Evolutionary conservation across 257 asterid genomes (phyloP).

Genomic region (Capsicum rhomboideum): DNA sequence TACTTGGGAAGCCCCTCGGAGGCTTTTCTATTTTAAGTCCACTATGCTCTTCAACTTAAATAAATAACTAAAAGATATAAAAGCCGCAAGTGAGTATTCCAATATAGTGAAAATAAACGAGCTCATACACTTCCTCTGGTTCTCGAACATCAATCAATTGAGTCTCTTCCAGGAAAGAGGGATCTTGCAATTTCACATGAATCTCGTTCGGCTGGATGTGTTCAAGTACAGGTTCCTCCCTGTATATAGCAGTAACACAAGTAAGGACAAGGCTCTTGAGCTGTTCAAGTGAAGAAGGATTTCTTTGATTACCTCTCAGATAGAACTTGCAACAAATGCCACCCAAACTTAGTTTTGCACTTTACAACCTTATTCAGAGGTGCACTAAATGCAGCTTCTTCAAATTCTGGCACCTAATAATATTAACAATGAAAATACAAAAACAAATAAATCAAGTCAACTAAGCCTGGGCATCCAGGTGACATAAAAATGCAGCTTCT

Average conservation of each 20-base stretch:
- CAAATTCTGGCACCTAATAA: slow-evolving; percentile 90
- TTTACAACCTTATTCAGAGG: slow-evolving; percentile 57
- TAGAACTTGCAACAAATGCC: slow-evolving; percentile 93
- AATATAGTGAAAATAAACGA: background rate
- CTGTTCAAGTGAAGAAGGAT: background rate
- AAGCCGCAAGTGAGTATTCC: background rate
- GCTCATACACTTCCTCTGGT: slow-evolving; percentile 95
- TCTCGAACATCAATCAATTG: slow-evolving; percentile 96
- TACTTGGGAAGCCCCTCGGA: background rate
- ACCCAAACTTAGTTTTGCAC: slow-evolving; percentile 90
- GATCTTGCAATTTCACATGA: slow-evolving; percentile 78
- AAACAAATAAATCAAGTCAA: background rate
- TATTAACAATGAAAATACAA: slow-evolving; percentile 12
- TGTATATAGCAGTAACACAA: slow-evolving; percentile 22
- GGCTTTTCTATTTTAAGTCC: background rate
- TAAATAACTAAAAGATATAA: background rate
- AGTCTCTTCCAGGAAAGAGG: slow-evolving; percentile 67
- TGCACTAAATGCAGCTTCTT: slow-evolving; percentile 88
- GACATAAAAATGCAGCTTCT: background rate
- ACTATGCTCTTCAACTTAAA: background rate
- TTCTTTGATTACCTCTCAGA: slow-evolving; percentile 67
- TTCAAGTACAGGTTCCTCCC: slow-evolving; percentile 66
- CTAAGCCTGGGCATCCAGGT: background rate
- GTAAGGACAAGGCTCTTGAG: slow-evolving; percentile 11
- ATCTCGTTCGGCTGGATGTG: slow-evolving; percentile 71